Conservation (phyloP, 2,329 filamentous ascomycete genomes). For the Gnomoniopsis sp. region DNA sequence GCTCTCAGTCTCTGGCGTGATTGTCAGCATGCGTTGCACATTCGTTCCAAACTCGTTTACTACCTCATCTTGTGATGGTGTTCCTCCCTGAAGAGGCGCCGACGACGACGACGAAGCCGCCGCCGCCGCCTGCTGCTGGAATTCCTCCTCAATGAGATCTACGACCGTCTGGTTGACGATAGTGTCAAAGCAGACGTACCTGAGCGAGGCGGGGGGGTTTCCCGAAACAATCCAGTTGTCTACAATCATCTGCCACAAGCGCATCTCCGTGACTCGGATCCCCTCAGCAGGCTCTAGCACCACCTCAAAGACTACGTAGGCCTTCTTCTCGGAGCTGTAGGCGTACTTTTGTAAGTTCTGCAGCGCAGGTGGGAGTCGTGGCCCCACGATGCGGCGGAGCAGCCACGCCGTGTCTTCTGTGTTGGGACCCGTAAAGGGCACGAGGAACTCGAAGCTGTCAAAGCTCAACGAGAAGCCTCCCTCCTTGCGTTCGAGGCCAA, state of each 20-base stretch:
- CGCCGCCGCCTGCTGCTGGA: too few species aligned
- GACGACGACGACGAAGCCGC: too few species aligned
- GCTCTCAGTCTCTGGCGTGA: neutral
- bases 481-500: neutral
- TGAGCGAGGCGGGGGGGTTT: neutral
- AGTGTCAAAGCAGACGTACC: neutral
- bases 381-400: neutral
- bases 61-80: too few species aligned
- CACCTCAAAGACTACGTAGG: neutral
- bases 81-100: too few species aligned
- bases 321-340: neutral
- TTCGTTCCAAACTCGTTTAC: neutral
- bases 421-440: neutral
- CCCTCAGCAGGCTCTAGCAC: neutral
- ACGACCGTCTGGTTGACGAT: neutral
- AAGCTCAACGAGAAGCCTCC: neutral
- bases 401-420: neutral
- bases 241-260: neutral
- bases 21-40: neutral
- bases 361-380: too few species aligned
- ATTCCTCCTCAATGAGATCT: neutral
- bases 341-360: neutral
- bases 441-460: neutral
- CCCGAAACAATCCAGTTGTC: neutral
- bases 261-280: neutral